phyloP scores from a whole-genome alignment of 2,329 filamentous ascomycete genomes.

The Sclerotinia glacialis region DNA sequence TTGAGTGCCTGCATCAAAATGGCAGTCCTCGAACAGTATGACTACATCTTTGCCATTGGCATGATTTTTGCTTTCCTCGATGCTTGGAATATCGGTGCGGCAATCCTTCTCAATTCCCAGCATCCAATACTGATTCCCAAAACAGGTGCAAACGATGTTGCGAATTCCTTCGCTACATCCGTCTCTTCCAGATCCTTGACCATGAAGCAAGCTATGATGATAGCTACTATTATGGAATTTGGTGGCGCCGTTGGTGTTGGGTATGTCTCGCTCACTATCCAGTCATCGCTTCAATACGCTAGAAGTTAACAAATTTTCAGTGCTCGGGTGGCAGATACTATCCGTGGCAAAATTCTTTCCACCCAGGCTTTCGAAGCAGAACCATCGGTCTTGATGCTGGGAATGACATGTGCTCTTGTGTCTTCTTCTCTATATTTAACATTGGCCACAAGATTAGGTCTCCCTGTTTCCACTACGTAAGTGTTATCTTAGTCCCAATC shows the following conservation, averaged over 20 bases:
- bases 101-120: conserved; percentile 12
- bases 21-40: conserved; percentile 15
- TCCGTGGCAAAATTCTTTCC: conserved; percentile 76
- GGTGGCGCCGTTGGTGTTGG: conserved; percentile 54
- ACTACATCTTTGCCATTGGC: conserved; percentile 17
- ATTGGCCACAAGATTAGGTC: conserved; percentile 73
- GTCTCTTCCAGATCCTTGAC: conserved; percentile 76
- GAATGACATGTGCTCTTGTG: conserved; percentile 62
- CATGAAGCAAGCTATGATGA: conserved; percentile 66
- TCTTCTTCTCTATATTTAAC: conserved; percentile 71
- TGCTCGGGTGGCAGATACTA: conserved; percentile 69
- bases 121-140: not conserved
- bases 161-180: conserved; percentile 78
- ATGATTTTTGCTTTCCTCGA: conserved; percentile 53
- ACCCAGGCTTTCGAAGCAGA: conserved; percentile 55
- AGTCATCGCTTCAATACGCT: not conserved
- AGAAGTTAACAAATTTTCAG: conserved; percentile 49
- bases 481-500: not conserved
- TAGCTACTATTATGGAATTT: conserved; percentile 66
- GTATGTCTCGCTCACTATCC: not conserved
- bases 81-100: conserved; percentile 56
- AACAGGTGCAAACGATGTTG: conserved; percentile 65
- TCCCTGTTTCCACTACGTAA: conserved; percentile 67
- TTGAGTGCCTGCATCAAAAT: not conserved
- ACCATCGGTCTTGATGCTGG: conserved; percentile 65